phyloP scores from a whole-genome alignment of 1,284 basidiomycete species.

The Apiotrichum domesticum region DNA sequence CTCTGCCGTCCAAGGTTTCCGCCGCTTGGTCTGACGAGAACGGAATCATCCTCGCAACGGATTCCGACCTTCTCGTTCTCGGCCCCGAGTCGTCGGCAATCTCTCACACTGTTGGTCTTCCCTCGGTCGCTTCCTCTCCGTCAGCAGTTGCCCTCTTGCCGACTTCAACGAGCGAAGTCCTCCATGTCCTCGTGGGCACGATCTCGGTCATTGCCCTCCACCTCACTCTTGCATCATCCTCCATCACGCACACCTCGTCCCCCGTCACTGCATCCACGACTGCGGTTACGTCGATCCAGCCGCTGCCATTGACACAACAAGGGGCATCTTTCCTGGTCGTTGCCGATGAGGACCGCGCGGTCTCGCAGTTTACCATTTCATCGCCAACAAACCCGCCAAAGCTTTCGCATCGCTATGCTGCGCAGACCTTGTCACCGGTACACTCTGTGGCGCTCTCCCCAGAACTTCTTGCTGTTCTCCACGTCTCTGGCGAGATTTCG shows the following conservation, averaged over 20 bases:
- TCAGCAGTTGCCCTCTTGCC: constrained; percentile 34
- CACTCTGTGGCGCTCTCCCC: constrained; percentile 54
- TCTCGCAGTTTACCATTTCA: constrained; percentile 54
- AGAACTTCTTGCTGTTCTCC: constrained; percentile 56
- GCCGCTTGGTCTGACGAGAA: constrained; percentile 34
- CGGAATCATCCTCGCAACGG: constrained; percentile 28
- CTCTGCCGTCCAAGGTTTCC: constrained; percentile 27
- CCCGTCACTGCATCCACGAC: constrained; percentile 43
- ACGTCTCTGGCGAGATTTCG: constrained; percentile 61
- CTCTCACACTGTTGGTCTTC: constrained; percentile 29
- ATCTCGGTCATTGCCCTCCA: constrained; percentile 30
- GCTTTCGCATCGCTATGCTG: constrained; percentile 54
- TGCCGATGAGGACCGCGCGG: constrained; percentile 66
- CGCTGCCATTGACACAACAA: constrained; percentile 31
- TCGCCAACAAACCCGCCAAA: constrained; percentile 52
- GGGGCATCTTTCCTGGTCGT: constrained; percentile 57
- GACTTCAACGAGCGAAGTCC: constrained; percentile 26
- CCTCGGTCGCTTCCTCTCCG: constrained; percentile 22
- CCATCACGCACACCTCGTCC: constrained; percentile 29
- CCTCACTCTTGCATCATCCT: constrained; percentile 26
- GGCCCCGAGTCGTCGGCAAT: constrained; percentile 29
- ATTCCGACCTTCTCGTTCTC: constrained; percentile 29
- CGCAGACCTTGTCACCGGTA: constrained; percentile 58
- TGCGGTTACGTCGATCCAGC: constrained; percentile 34
- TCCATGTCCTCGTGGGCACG: constrained; percentile 35